Evolutionary conservation across 805 yeast genomes (phyloP).

Genomic region (Yamadazyma kitorensis): DNA sequence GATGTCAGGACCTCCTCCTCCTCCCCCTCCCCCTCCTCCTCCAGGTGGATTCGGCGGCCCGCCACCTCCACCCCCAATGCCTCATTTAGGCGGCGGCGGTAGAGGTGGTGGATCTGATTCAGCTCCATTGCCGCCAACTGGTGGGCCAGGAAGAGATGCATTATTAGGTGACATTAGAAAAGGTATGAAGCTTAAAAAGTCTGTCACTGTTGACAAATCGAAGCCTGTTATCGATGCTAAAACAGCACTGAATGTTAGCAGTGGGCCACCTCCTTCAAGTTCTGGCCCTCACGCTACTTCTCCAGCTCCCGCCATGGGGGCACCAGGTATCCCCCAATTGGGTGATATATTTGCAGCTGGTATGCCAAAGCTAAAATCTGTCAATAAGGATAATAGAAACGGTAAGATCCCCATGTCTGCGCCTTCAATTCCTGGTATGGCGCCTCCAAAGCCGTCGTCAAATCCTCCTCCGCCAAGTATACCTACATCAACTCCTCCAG

Average conservation of each 20-base stretch:
- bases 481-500: conserved; percentile 3
- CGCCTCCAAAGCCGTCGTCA: conserved; percentile 9
- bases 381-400: conserved; percentile 34
- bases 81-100: conserved; percentile 12
- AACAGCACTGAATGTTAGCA: conserved; percentile 33
- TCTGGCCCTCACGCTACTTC: conserved; percentile 15
- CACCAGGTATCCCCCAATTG: conserved; percentile 46
- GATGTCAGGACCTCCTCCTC: conserved; percentile 13
- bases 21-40: conserved; percentile 19
- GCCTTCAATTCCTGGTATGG: conserved; percentile 32
- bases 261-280: conserved; percentile 17
- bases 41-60: conserved; percentile 15
- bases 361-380: conserved; percentile 61
- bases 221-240: conserved; percentile 57
- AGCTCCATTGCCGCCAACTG: conserved; percentile 17
- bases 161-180: conserved; percentile 81
- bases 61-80: conserved; percentile 34
- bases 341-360: conserved; percentile 79
- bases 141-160: conserved; percentile 38
- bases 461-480: conserved; percentile 11
- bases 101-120: conserved; percentile 3
- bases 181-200: conserved; percentile 40
- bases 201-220: conserved; percentile 43
- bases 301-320: conserved; percentile 18
- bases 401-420: conserved; percentile 36